Conservation (phyloP, 805 yeast genomes). For the Pichia heedii region DNA sequence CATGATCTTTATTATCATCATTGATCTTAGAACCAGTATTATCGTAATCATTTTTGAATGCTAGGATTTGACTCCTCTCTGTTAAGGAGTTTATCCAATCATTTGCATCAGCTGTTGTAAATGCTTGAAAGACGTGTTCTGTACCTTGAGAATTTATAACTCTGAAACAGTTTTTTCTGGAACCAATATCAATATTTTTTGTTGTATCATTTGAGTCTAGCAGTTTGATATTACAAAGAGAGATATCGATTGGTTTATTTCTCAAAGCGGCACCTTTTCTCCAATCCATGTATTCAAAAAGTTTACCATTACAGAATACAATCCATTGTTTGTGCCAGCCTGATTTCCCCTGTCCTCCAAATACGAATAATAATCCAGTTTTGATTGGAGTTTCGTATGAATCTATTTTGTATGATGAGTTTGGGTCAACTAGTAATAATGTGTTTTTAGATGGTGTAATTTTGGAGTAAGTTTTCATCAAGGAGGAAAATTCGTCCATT, state of each 20-base stretch:
- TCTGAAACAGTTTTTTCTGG: conserved; percentile 58
- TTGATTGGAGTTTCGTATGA: conserved; percentile 10
- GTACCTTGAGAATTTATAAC: conserved; percentile 58
- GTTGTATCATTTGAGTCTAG: conserved; percentile 32
- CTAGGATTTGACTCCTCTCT: conserved; percentile 37
- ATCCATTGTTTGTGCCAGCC: conserved; percentile 93
- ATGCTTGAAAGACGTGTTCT: conserved; percentile 68
- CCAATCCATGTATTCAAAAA: conserved; percentile 75
- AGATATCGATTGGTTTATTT: conserved; percentile 59
- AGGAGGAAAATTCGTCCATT: conserved; percentile 23
- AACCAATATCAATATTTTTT: conserved; percentile 30
- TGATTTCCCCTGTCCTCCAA: conserved; percentile 51
- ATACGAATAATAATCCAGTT: conserved; percentile 45
- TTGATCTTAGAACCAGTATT: not conserved
- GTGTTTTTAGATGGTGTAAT: not conserved
- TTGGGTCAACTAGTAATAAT: conserved; percentile 4
- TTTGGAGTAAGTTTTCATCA: conserved; percentile 30
- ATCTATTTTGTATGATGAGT: conserved; percentile 2
- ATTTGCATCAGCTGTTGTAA: conserved; percentile 54
- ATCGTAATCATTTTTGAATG: conserved; percentile 14
- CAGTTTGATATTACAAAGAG: conserved; percentile 55
- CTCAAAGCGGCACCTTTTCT: conserved; percentile 55
- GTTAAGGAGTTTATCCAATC: conserved; percentile 61
- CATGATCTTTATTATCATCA: not conserved
- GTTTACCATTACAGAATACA: conserved; percentile 55